Evolutionary conservation across 1,139 yeast species (phyloP), one percentile per base, ranked within the genome.

Genomic region (Taphrina deformans): DNA sequence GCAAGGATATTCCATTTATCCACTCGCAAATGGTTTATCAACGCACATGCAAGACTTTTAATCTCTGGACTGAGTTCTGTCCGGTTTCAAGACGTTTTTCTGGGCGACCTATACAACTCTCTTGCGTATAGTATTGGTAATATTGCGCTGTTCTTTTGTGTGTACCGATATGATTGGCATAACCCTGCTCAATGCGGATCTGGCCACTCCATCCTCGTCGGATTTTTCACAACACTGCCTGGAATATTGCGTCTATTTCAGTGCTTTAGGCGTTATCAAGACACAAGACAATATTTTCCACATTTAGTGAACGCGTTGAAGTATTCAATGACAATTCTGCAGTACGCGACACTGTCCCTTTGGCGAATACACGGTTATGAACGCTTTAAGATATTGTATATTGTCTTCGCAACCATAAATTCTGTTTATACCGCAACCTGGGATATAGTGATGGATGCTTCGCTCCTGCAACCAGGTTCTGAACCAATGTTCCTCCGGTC

Each of bases 371-470:
- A 85, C 48, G 75, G 76, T 12, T 71, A 77, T 0, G 67, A 73
- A 0, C 71, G 74, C 14, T 78, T 83, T 69, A 79, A 87, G 67
- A 82, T 83, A 0, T 79, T 83, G 0, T 88, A 90, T 72, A 88
- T 93, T 31, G 75, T 85, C 0, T 83, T 91, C 78, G 97, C 96
- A 0, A 74, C 82, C 0, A 69, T 89, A 51, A 92, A 93, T 74
- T 85, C 97, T 0, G 66, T 87, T 0, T 84, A 83, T 72, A 81
- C 91, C 31, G 76, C 89, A 33, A 53, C 56, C 9, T 93, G 99
- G 99, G 99, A 93, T 76, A 77, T 95, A 10, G 79, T 90, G 41
- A 90, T 93, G 96, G 99, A 93, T 79, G 95, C 96, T 92, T 91
- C 97, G 1, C 79, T 93, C 70, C 78, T 88, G 67, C 97, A 91